These are phyloP conservation scores for Scortechinia acanthostroma DNA, from an alignment of 2,329 filamentous ascomycete species.

Conservation along the genomic window DNA sequence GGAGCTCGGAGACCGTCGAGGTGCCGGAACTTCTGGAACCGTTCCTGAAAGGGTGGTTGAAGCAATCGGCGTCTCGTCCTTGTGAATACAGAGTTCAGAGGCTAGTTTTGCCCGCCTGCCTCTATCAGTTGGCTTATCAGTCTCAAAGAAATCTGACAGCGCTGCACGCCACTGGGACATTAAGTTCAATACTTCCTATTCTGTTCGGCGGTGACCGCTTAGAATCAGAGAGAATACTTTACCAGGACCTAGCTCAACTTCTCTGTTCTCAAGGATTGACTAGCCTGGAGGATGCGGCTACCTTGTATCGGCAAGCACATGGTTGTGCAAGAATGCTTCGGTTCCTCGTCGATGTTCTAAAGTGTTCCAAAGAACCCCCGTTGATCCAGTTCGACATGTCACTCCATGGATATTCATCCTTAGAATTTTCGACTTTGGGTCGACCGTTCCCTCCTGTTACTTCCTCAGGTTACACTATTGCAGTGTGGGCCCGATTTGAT, in stretches of 20 bases:
- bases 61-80: not conserved
- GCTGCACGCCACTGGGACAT: not conserved
- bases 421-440: constrained; percentile 82
- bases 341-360: constrained; percentile 69
- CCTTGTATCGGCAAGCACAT: constrained; percentile 61
- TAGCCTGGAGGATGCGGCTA: constrained; percentile 37
- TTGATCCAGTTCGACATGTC: constrained; percentile 94
- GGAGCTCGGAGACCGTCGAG: not conserved
- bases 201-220: not conserved
- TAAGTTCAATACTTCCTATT: not conserved
- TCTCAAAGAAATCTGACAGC: not conserved
- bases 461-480: constrained; percentile 80
- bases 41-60: not conserved
- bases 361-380: constrained; percentile 68
- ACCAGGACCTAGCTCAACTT: not conserved
- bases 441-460: constrained; percentile 76
- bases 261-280: not conserved
- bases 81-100: not conserved
- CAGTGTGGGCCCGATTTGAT: constrained; percentile 83
- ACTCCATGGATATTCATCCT: constrained; percentile 76
- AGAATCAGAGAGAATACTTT: not conserved
- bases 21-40: not conserved
- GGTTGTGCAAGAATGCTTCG: constrained; percentile 47
- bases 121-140: not conserved
- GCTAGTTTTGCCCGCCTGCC: not conserved